Conservation (phyloP, 306 rosid species). For the Gillenia trifoliata region DNA sequence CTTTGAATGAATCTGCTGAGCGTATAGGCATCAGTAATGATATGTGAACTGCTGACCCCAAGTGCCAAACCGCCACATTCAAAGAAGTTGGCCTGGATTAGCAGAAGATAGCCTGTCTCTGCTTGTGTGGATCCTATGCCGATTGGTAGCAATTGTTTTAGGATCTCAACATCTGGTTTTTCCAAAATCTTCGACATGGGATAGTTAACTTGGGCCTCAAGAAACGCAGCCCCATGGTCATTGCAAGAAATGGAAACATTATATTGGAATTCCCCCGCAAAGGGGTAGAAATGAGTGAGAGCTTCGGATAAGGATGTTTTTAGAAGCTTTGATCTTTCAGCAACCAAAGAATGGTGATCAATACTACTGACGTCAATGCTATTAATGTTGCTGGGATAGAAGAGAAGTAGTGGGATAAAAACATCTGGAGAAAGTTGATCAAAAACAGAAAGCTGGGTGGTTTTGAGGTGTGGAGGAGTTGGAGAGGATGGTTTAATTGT, state of each 20-base stretch:
- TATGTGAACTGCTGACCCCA: slow-evolving; percentile 33
- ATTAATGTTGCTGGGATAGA: not conserved
- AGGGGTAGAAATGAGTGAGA: too few relatives aligned
- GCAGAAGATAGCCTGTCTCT: not conserved
- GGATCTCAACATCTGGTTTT: not conserved
- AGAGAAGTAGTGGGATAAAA: not conserved
- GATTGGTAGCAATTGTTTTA: slow-evolving; percentile 23
- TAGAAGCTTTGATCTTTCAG: slow-evolving; percentile 13
- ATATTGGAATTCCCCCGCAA: too few relatives aligned
- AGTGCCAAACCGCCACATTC: slow-evolving; percentile 32
- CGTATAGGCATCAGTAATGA: slow-evolving; percentile 29
- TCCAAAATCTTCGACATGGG: slow-evolving; percentile 11
- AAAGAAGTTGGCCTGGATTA: not conserved
- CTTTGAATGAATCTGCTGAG: slow-evolving; percentile 12
- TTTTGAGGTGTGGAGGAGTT: slow-evolving; percentile 1
- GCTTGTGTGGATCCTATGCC: not conserved
- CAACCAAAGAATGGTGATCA: not conserved
- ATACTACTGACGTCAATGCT: not conserved
- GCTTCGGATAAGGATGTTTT: slow-evolving; percentile 27
- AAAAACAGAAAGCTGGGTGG: not conserved
- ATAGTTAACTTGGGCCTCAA: slow-evolving; percentile 23
- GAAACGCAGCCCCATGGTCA: not conserved
- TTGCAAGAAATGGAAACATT: too few relatives aligned
- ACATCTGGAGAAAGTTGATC: not conserved
- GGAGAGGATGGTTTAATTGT: slow-evolving; percentile 16